Base-by-base conservation (phyloP, 2,329 filamentous ascomycete genomes). In the Chaetomiaceae sp. region DNA sequence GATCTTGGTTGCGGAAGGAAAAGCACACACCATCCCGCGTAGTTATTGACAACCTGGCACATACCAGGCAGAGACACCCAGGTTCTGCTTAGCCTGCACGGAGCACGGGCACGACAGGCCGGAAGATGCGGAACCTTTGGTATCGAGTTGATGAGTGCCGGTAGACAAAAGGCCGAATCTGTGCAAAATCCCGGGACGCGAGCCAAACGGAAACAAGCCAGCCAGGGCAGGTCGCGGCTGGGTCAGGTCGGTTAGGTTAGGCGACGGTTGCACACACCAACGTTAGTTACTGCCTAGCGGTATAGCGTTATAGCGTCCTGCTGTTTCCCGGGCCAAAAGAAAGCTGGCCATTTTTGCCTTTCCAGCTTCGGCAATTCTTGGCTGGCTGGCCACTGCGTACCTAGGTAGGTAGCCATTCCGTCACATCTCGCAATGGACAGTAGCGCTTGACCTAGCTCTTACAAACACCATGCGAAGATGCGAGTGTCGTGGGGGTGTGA, bases 401-500 rank as follows among this genome's bases (percentile, higher is more conserved):
- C n/a, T n/a, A n/a, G n/a, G n/a, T n/a, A n/a, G 38, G 25, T 25
- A 14, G 44, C 14, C 10, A 47, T 53, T 40, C 38, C 43, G 48
- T 55, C 52, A 55, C 56, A 53, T 58, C 49, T 55, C 42, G 45
- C 29, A 48, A 52, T 45, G 13, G n/a, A 8, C 44, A 42, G 23
- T n/a, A 27, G 34, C 18, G 48, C 27, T 37, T 25, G 29, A n/a
- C 11, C 25, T n/a, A 3, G 16, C 9, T 29, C n/a, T 23, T 36
- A 29, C n/a, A 8, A 13, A 18, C 14, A 30, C 30, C 23, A 27
- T 27, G n/a, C 10, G 21, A 16, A 30, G 45, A 33, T 11, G 46
- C 42, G 49, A 48, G 23, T 27, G 43, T 34, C 54, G 57, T 58
- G 57, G 57, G 57, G 57, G 57, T 53, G 33, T 34, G 27, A n/a